phyloP scores from a whole-genome alignment of 2,329 filamentous ascomycete species.

The Parastagonospora avenae region DNA sequence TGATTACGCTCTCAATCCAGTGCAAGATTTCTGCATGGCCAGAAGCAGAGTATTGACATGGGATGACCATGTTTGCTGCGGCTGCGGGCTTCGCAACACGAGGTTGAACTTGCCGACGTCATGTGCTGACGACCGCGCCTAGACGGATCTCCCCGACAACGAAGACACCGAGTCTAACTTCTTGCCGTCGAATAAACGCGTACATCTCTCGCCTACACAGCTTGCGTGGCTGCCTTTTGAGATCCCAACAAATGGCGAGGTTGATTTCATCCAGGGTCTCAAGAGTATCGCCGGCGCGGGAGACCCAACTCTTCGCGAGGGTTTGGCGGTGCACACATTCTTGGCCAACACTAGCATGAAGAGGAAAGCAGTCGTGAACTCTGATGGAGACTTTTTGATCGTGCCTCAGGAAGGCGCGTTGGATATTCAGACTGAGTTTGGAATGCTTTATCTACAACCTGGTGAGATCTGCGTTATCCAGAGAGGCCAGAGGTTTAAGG shows the following conservation, averaged over 20 bases:
- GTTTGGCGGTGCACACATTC: conserved; percentile 43
- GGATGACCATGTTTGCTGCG: not conserved
- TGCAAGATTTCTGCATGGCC: too few species aligned
- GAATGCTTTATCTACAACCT: conserved; percentile 73
- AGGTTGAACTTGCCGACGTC: not conserved
- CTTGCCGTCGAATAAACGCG: conserved; percentile 41
- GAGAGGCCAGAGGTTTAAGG: conserved; percentile 74
- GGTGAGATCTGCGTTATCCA: conserved; percentile 80
- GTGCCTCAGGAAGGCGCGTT: conserved; percentile 75
- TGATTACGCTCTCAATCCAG: too few species aligned
- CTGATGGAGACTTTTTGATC: conserved; percentile 77
- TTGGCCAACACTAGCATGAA: conserved; percentile 46
- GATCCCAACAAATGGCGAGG: conserved; percentile 35
- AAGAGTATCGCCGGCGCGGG: conserved; percentile 47
- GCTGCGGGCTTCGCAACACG: not conserved
- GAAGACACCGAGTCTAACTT: conserved; percentile 44
- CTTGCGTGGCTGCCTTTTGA: conserved; percentile 46
- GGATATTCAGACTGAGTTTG: conserved; percentile 79
- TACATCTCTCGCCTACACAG: conserved; percentile 46
- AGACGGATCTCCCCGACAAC: conserved; percentile 45
- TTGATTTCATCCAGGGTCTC: conserved; percentile 43
- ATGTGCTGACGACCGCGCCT: conserved; percentile 27
- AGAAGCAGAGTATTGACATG: not conserved
- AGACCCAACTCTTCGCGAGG: conserved; percentile 45
- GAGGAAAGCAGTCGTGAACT: conserved; percentile 56